A percentile compares a stretch with the other conserved stretches of the same genome.
Conservation (phyloP, 192 early-diverging fungal species). For the Irineochytrium annulatum region DNA sequence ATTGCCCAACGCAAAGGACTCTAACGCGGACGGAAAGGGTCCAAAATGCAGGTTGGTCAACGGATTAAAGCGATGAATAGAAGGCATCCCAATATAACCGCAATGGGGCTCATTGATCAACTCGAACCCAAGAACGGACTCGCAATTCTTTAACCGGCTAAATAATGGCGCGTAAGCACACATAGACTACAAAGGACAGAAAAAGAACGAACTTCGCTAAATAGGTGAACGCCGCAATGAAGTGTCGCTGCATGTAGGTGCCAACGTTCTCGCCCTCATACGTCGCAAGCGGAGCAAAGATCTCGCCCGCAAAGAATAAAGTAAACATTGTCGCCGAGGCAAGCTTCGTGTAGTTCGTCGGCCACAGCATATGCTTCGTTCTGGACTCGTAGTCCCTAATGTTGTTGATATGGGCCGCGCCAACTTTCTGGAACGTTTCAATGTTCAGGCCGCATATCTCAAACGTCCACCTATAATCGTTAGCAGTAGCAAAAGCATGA, state of each 20-base stretch:
- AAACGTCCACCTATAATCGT: slow-evolving; percentile 68
- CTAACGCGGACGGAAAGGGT: slow-evolving; percentile 63
- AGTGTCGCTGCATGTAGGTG: slow-evolving; percentile 65
- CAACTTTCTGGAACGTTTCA: slow-evolving; percentile 66
- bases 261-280: slow-evolving; percentile 65
- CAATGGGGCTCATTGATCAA: slow-evolving; percentile 74
- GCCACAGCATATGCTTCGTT: slow-evolving; percentile 64
- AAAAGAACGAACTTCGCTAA: slow-evolving; percentile 52
- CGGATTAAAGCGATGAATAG: slow-evolving; percentile 58
- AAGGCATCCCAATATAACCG: slow-evolving; percentile 70
- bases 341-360: slow-evolving; percentile 84
- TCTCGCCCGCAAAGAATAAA: slow-evolving; percentile 68
- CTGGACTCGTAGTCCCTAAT: slow-evolving; percentile 35
- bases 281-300: slow-evolving; percentile 64
- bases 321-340: slow-evolving; percentile 83
- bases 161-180: background rate
- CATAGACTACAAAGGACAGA: background rate
- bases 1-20: slow-evolving; percentile 70
- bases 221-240: slow-evolving; percentile 63
- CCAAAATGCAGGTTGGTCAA: slow-evolving; percentile 66
- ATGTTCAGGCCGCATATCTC: slow-evolving; percentile 74
- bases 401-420: slow-evolving; percentile 77
- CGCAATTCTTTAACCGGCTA: slow-evolving; percentile 60
- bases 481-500: background rate
- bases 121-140: slow-evolving; percentile 73